These are phyloP conservation scores for Penicillium nucicola DNA, from an alignment of 495 filamentous ascomycete species.

Conservation along the genomic window DNA sequence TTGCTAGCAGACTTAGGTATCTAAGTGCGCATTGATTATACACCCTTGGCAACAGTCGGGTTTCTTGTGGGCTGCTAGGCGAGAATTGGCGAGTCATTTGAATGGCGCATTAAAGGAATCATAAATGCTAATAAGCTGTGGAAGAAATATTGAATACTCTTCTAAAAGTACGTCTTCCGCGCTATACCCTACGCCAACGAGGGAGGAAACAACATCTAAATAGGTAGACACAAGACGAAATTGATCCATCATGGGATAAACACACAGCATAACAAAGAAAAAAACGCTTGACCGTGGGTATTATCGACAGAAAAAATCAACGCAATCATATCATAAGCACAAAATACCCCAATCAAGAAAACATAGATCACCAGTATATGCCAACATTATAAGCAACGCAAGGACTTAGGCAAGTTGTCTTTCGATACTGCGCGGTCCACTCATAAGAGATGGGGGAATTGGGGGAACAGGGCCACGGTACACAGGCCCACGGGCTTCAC, in stretches of 20 bases:
- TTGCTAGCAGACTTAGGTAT: no score
- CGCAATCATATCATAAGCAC: not conserved
- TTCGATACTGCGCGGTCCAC: constrained; percentile 37
- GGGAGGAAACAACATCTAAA: no score
- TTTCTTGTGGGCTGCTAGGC: no score
- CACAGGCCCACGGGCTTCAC: constrained; percentile 13
- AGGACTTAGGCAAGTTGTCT: constrained; percentile 36
- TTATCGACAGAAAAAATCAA: constrained; percentile 5
- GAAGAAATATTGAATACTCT: no score
- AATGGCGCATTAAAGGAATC: no score
- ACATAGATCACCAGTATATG: not conserved
- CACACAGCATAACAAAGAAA: not conserved
- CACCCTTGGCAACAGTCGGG: no score
- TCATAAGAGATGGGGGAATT: constrained; percentile 32
- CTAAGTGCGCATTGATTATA: no score
- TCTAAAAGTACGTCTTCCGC: no score
- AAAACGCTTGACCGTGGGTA: constrained; percentile 6
- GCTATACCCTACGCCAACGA: no score
- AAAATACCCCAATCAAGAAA: not conserved
- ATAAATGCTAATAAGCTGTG: no score
- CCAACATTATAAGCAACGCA: not conserved
- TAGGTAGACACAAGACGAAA: not conserved
- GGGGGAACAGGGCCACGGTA: constrained; percentile 19
- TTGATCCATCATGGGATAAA: not conserved
- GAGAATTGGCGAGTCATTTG: no score